Base-by-base conservation (phyloP, 2,329 filamentous ascomycete genomes). In the Cercospora citrullina region DNA sequence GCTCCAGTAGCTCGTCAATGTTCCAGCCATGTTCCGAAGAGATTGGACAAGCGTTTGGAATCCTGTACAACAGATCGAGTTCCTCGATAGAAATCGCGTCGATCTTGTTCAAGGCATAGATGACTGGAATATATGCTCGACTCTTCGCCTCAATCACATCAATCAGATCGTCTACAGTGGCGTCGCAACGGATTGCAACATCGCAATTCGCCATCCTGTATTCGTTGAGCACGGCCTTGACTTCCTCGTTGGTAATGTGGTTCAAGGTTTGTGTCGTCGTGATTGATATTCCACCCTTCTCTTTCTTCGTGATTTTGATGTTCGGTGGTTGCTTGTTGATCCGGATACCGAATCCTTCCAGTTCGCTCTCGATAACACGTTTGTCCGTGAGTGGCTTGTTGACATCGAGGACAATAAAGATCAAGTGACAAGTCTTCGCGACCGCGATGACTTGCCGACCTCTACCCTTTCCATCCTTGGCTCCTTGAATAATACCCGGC, bases 291-390 rank as follows among this genome's bases (percentile, higher is more conserved):
- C 95, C 95, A 74, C 95, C 95, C 83, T 98, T 98, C 82, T 99
- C 95, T 85, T 99, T 99, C 86, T 99, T 99, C 83, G 90, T 96
- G 85, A 97, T 97, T n/a, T 95, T 92, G 77, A 99, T 99, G 80
- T 99, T 99, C 48, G 95, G 95, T 28, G 95, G 95, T 75, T 89
- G 84, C 84, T 98, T 99, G 85, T 99, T 99, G 84, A 98, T 94
- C 66, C 95, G 88, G 78, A 99, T 97, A 36, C 95, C 95, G 76
- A 99, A 99, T 7, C 95, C 95, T 80, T 99, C 95, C 79, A 99
- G 82, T 83, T 99, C 95, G 62, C 88, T 86, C 82, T 99, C 95
- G 77, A 99, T 99, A 71, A 99, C 86, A 69, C 92, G 89, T 85
- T 99, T 99, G 82, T 99, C 95, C 16, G 94, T 96, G 75, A 99